Evolutionary conservation across 306 rosid species (phyloP).

Genomic region (Medicago arabica): DNA sequence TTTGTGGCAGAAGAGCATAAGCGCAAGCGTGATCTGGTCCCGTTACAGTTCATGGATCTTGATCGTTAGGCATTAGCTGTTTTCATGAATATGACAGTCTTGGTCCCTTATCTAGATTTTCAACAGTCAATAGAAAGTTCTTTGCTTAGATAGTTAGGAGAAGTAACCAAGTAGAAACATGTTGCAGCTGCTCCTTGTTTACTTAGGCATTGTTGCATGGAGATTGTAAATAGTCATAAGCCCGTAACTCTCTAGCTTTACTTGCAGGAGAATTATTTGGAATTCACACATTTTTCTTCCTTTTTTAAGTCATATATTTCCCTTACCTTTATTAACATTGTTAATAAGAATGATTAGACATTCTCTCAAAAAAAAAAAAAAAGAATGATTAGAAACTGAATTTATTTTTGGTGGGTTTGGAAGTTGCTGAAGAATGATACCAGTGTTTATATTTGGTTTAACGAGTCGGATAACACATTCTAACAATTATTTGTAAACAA

Average conservation of each 20-base stretch:
- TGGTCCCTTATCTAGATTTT: constrained; percentile 31
- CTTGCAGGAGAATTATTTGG: constrained; percentile 4
- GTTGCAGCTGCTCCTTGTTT: constrained; percentile 16
- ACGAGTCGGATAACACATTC: no score
- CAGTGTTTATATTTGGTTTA: no score
- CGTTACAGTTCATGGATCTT: constrained; percentile 25
- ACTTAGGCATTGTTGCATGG: constrained; percentile 31
- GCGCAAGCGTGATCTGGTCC: constrained; percentile 41
- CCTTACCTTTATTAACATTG: background rate
- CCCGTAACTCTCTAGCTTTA: background rate
- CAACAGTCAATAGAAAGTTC: constrained; percentile 9
- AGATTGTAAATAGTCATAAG: constrained; percentile 28
- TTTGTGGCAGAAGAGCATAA: constrained; percentile 42
- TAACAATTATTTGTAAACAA: no score
- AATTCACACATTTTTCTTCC: no score
- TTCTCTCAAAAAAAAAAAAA: no score
- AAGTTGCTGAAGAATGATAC: background rate
- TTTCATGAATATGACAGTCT: constrained; percentile 25
- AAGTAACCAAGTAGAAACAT: constrained; percentile 29
- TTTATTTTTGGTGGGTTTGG: background rate
- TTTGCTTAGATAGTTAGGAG: background rate
- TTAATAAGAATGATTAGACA: constrained; percentile 2
- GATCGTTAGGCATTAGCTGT: constrained; percentile 18
- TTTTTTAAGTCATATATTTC: background rate
- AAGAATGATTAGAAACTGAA: constrained; percentile 8